These are phyloP conservation scores for Aspergillus unguis DNA, from an alignment of 2,329 filamentous ascomycete species.

Conservation along the genomic window DNA sequence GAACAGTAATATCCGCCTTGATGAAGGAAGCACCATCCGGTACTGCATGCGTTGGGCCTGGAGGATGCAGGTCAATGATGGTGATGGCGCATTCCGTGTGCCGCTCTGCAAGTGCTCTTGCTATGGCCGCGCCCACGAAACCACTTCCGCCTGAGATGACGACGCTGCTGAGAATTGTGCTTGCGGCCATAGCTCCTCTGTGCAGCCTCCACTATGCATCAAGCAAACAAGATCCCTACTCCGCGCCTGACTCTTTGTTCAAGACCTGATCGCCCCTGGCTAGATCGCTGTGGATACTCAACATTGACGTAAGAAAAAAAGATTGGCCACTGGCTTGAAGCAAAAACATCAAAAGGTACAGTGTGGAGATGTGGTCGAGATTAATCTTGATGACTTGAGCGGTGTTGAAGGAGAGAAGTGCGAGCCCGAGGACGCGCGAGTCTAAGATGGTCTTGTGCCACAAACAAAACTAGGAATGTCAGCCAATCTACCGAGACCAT, in stretches of 20 bases:
- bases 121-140: constrained; percentile 40
- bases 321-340: no score
- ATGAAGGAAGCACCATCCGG: constrained; percentile 25
- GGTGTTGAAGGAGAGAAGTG: not conserved
- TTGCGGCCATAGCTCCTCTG: constrained; percentile 12
- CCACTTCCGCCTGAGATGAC: constrained; percentile 40
- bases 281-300: not conserved
- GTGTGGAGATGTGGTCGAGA: no score
- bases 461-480: not conserved
- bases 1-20: constrained; percentile 34
- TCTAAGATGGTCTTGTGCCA: no score
- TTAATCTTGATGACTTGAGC: not conserved
- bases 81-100: constrained; percentile 36
- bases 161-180: constrained; percentile 22
- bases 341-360: no score
- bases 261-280: not conserved
- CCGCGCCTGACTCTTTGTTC: not conserved
- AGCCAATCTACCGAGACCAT: not conserved
- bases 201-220: not conserved
- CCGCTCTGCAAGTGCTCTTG: constrained; percentile 36
- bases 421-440: no score
- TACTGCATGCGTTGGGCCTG: constrained; percentile 27
- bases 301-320: not conserved
- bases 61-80: constrained; percentile 35
- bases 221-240: not conserved